Evolutionary conservation across 2,329 filamentous ascomycete genomes (phyloP).

Genomic region (Fusarium sp.): DNA sequence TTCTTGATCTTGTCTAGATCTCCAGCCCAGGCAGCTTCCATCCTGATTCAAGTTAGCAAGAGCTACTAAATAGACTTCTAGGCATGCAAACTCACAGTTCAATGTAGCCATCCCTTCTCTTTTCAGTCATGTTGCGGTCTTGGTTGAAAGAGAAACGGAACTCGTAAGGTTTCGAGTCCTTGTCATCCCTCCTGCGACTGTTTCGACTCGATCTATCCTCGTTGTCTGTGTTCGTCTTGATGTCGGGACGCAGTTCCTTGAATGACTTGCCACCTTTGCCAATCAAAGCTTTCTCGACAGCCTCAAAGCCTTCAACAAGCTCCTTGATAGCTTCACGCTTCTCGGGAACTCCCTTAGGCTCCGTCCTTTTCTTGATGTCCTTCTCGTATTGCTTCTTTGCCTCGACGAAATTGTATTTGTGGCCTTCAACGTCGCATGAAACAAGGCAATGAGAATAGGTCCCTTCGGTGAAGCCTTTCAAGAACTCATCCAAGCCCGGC

Average conservation of each 20-base stretch:
- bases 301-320: conserved; percentile 24
- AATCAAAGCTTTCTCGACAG: conserved; percentile 56
- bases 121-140: conserved; percentile 67
- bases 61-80: not conserved
- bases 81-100: conserved; percentile 63
- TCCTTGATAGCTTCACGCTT: conserved; percentile 67
- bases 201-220: not conserved
- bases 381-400: conserved; percentile 49
- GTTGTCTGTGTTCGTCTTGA: conserved; percentile 46
- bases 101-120: conserved; percentile 69
- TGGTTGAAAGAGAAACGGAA: conserved; percentile 64
- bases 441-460: conserved; percentile 72
- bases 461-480: conserved; percentile 62
- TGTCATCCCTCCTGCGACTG: conserved; percentile 19
- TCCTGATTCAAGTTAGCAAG: conserved; percentile 55
- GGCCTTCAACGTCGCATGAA: conserved; percentile 53
- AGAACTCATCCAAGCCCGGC: conserved; percentile 63
- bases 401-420: conserved; percentile 51
- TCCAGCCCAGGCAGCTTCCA: conserved; percentile 80
- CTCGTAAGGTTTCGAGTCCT: conserved; percentile 57
- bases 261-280: conserved; percentile 76
- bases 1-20: conserved; percentile 74
- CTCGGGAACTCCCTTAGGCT: conserved; percentile 52
- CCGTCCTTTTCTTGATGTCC: conserved; percentile 28
- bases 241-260: conserved; percentile 70